phyloP scores from a whole-genome alignment of 2,329 filamentous ascomycete species.

The Alternaria sp. region DNA sequence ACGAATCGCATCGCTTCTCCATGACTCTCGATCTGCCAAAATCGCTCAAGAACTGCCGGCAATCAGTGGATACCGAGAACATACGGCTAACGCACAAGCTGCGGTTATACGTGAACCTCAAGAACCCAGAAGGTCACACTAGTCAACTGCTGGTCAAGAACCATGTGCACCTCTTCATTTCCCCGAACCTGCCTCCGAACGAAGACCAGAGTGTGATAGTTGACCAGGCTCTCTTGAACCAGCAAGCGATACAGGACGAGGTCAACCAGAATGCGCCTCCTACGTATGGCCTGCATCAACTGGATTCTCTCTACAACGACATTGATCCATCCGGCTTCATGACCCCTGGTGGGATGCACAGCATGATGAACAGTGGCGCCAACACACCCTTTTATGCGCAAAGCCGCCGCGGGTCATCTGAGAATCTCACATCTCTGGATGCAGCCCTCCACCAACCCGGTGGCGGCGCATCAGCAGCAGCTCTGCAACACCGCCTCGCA shows the following conservation, averaged over 20 bases:
- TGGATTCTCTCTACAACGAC: slow-evolving; percentile 91
- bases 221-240: slow-evolving; percentile 49
- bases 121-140: slow-evolving; percentile 93
- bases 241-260: slow-evolving; percentile 60
- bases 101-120: slow-evolving; percentile 87
- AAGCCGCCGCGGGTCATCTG: slow-evolving; percentile 76
- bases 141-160: slow-evolving; percentile 93
- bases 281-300: slow-evolving; percentile 85
- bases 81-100: slow-evolving; percentile 95
- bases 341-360: slow-evolving; percentile 69
- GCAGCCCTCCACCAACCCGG: slow-evolving; percentile 41
- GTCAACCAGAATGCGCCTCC: slow-evolving; percentile 80
- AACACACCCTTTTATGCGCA: slow-evolving; percentile 80
- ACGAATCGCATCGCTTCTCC: slow-evolving; percentile 68
- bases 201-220: slow-evolving; percentile 78
- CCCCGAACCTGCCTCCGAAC: slow-evolving; percentile 87
- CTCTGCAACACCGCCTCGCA: slow-evolving; percentile 73
- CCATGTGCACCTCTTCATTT: slow-evolving; percentile 93
- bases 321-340: slow-evolving; percentile 83
- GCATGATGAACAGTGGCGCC: slow-evolving; percentile 64
- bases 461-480: slow-evolving; percentile 62
- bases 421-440: slow-evolving; percentile 75
- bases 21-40: slow-evolving; percentile 75
- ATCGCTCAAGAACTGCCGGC: slow-evolving; percentile 81
- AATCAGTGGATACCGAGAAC: slow-evolving; percentile 86